phyloP scores from a whole-genome alignment of 2,329 filamentous ascomycete species.

The Bisporella sp. region DNA sequence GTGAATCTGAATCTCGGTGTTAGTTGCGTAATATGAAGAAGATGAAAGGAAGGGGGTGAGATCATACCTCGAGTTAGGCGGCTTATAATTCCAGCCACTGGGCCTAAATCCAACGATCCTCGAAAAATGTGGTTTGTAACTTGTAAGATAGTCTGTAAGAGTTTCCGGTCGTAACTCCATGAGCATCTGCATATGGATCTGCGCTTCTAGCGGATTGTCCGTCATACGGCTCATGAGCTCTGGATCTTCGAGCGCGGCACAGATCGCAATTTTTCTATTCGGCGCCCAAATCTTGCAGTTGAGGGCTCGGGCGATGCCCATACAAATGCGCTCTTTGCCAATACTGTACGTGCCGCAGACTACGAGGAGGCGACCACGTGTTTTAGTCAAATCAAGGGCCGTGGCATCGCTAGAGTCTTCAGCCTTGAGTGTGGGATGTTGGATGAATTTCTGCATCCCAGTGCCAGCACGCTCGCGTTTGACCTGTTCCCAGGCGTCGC shows the following conservation, averaged over 20 bases:
- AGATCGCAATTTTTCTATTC: constrained; percentile 75
- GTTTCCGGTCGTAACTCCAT: constrained; percentile 93
- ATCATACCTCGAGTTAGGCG: constrained; percentile 50
- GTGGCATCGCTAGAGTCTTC: constrained; percentile 20
- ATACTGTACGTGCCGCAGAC: constrained; percentile 97
- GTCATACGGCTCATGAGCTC: constrained; percentile 77
- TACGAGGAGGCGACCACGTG: constrained; percentile 68
- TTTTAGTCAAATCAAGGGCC: constrained; percentile 22
- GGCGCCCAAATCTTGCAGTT: constrained; percentile 85
- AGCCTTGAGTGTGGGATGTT: constrained; percentile 28
- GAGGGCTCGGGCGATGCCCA: constrained; percentile 83
- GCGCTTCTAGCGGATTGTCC: constrained; percentile 70
- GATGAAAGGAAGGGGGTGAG: neutral
- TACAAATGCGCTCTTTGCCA: constrained; percentile 92
- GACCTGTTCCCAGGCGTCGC: constrained; percentile 48
- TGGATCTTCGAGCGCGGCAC: constrained; percentile 75
- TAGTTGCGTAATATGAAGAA: neutral
- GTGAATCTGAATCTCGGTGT: constrained; percentile 33
- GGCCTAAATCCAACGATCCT: constrained; percentile 87
- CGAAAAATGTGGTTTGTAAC: constrained; percentile 74
- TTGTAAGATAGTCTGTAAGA: constrained; percentile 78
- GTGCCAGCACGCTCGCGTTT: constrained; percentile 47
- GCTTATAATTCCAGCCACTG: constrained; percentile 89
- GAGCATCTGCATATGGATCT: constrained; percentile 96
- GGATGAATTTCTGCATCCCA: constrained; percentile 57